phyloP scores from a whole-genome alignment of 495 filamentous ascomycete species.

The Extremus antarcticus region DNA sequence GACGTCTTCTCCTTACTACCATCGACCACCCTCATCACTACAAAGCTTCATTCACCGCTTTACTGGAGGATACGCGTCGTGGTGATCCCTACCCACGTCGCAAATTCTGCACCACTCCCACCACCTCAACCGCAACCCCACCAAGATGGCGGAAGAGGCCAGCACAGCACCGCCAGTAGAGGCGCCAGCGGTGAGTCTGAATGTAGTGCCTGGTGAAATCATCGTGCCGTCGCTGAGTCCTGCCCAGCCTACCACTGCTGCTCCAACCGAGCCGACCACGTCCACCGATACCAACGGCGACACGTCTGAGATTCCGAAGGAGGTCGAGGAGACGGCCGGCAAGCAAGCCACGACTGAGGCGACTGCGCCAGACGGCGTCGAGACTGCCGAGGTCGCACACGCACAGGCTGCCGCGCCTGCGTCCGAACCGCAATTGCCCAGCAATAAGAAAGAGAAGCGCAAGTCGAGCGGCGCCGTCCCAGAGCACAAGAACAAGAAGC shows the following conservation, averaged over 20 bases:
- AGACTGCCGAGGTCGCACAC: conserved; percentile 12
- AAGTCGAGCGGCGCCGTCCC: conserved; percentile 58
- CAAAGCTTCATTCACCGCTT: neutral
- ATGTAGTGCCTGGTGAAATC: neutral
- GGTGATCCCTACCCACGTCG: conserved; percentile 1
- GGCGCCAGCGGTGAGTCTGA: conserved; percentile 14
- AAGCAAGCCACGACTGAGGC: conserved; percentile 20
- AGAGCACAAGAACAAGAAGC: conserved; percentile 64
- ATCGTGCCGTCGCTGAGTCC: conserved; percentile 6
- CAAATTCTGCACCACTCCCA: neutral
- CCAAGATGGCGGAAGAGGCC: conserved; percentile 14
- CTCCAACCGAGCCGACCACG: conserved; percentile 5
- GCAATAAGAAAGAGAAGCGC: conserved; percentile 40
- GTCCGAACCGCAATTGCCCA: conserved; percentile 19
- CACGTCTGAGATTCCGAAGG: conserved; percentile 7
- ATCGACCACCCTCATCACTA: conserved; percentile 1
- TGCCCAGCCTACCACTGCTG: conserved; percentile 11
- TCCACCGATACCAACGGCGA: conserved; percentile 8
- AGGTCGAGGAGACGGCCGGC: conserved; percentile 17
- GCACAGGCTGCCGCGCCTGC: neutral
- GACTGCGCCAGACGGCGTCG: conserved; percentile 15
- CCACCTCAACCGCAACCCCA: neutral
- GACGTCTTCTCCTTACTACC: neutral
- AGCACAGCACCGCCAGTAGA: conserved; percentile 11
- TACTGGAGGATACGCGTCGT: conserved; percentile 1